Evolutionary conservation across 2,329 filamentous ascomycete genomes (phyloP), one percentile per base, ranked within the genome.

Genomic region (Penicillium crustosum): DNA sequence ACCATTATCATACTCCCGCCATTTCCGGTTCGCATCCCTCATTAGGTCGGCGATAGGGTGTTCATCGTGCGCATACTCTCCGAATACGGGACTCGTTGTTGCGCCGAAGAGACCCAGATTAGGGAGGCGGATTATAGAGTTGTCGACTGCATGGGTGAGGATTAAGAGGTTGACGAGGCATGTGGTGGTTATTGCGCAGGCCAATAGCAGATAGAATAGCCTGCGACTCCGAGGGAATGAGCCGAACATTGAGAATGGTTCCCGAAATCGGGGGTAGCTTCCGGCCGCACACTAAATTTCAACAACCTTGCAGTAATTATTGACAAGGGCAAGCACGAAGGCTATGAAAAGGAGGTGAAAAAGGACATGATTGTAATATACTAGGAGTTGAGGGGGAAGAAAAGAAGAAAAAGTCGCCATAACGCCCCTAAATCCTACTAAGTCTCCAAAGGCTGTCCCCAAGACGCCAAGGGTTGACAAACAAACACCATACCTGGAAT

Each of bases 31-130:
- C 12, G 74, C 74, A 35, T 75, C 67, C 33, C 65, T 57, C 69
- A 77, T 77, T 55, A 74, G 57, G 33, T 58, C 43, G 12, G 51
- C 63, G 27, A 75, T 75, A 7, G 73, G 73, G 51, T 75, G 73
- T 33, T 48, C 43, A 53, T 64, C 61, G 21, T 35, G 47, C 17
- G 60, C 62, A 53, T 49, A 56, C 7, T 49, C 27, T 12, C 59
- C 57, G 13, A 51, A 19, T 13, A 57, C 55, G 21, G 55, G 56
- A 6, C 39, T 61, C 39, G 41, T 48, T 10, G 23, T 51, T n/a
- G 13, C 44, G 49, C 23, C 41, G 31, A 42, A 61, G 29, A 29
- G 51, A 25, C 21, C 36, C 3, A 64, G 43, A 19, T 48, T 50
- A 5, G 56, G 57, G 6, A 59, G 39, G 19, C 39, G 51, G 49